Evolutionary conservation across 495 filamentous ascomycete genomes (phyloP).

Genomic region (Xylaria palmicola): DNA sequence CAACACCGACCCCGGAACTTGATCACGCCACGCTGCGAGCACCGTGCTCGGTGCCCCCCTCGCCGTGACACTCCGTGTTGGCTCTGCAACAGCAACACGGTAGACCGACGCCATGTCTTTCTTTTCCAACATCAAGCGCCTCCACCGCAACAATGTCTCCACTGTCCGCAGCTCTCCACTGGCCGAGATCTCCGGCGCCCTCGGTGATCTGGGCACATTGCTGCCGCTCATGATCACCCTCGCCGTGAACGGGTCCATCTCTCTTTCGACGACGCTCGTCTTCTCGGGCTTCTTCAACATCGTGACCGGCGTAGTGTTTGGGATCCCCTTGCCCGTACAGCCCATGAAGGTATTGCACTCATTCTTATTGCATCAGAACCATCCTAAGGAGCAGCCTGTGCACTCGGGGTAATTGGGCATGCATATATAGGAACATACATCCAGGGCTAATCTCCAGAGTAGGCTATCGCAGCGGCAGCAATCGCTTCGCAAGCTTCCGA

Average conservation of each 20-base stretch:
- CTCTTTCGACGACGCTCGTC: conserved; percentile 77
- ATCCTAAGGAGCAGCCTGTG: background rate
- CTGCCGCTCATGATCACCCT: conserved; percentile 86
- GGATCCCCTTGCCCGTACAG: conserved; percentile 82
- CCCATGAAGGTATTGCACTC: conserved; percentile 63
- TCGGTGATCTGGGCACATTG: conserved; percentile 90
- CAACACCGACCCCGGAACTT: no score
- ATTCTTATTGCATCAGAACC: background rate
- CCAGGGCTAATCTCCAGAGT: conserved; percentile 26
- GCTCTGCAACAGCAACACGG: background rate
- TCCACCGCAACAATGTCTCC: conserved; percentile 45
- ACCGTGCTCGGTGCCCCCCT: background rate
- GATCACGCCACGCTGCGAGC: no score
- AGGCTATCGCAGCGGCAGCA: conserved; percentile 86
- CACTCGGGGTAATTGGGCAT: background rate
- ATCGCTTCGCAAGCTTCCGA: conserved; percentile 65
- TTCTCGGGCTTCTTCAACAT: conserved; percentile 88
- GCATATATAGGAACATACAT: background rate
- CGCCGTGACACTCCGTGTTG: background rate
- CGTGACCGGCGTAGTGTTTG: conserved; percentile 74
- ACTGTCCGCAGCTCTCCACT: conserved; percentile 55
- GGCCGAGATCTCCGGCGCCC: conserved; percentile 81
- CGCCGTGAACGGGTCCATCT: conserved; percentile 69
- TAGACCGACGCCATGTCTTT: conserved; percentile 17
- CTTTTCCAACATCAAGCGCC: conserved; percentile 30